A percentile compares a stretch with the other conserved stretches of the same genome.
Conservation (phyloP, 2,329 filamentous ascomycete genomes). For the Ceratocystis diversiconidia region DNA sequence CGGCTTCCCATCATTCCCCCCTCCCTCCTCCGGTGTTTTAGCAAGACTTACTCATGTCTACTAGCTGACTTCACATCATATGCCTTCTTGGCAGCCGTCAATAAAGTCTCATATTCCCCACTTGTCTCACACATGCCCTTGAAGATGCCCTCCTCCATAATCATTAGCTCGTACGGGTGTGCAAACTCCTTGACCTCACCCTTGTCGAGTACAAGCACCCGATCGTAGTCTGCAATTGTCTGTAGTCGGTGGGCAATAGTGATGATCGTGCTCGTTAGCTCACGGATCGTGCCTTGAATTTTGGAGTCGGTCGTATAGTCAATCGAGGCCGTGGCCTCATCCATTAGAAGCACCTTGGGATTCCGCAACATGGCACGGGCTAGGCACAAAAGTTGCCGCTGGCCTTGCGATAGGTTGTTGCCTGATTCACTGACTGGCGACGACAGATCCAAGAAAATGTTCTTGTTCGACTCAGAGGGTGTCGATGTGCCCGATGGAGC, state of each 20-base stretch:
- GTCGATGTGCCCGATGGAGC: conserved; percentile 21
- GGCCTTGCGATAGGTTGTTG: conserved; percentile 87
- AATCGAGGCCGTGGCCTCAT: conserved; percentile 94
- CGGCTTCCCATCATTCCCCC: background rate
- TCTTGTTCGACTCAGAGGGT: conserved; percentile 62
- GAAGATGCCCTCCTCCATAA: conserved; percentile 51
- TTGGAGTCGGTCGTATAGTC: conserved; percentile 92
- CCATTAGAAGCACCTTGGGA: conserved; percentile 93
- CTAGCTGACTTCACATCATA: conserved; percentile 29
- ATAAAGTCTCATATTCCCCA: conserved; percentile 39
- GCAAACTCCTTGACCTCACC: conserved; percentile 77
- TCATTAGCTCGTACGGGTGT: conserved; percentile 73
- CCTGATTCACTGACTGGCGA: conserved; percentile 81
- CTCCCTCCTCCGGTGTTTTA: conserved; percentile 14
- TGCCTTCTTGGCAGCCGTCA: conserved; percentile 42
- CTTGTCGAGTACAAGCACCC: conserved; percentile 86
- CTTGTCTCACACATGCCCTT: conserved; percentile 51
- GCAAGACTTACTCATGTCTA: conserved; percentile 23
- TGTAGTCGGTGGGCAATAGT: conserved; percentile 92
- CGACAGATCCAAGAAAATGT: conserved; percentile 77
- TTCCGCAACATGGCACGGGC: conserved; percentile 83
- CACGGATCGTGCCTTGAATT: conserved; percentile 92
- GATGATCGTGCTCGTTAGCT: conserved; percentile 83
- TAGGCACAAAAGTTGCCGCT: conserved; percentile 85
- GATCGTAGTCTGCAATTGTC: conserved; percentile 97